Evolutionary conservation across 495 filamentous ascomycete species (phyloP), one percentile per base, ranked within the genome.

Genomic region (Schizothecium vesticola): DNA sequence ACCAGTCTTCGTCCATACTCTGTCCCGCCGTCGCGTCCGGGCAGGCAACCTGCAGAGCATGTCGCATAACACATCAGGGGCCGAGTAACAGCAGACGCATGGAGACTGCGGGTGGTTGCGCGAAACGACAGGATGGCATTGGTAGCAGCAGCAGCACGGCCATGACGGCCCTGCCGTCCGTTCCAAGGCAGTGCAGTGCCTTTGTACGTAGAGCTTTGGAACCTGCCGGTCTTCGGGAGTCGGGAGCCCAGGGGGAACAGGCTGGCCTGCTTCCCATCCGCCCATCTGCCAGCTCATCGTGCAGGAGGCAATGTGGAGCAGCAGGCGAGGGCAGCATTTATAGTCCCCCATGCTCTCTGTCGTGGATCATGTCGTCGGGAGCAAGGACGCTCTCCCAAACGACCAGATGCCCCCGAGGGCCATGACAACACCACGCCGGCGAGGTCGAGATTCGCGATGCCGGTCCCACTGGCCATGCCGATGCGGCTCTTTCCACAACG

Each of bases 201-300:
- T 71, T 71, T 72, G 69, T 43, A 29, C 33, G 33, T 74, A 72
- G 62, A 72, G 69, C 68, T 71, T 56, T 67, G 73, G 72, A 73
- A 71, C 69, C 69, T 70, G 76, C 26, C 26, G 26, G 26, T 2
- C 31, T 65, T 10, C 28, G 28, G 28, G 8, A 28, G 33, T 43
- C 70, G 64, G 61, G 70, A 67, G 51, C 66, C 70, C 65, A 74
- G 43, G 43, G 43, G 67, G 63, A 68, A 73, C 59, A 62, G 64
- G 66, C 59, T 69, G 69, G 65, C 72, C 69, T 71, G 36, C 36
- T 51, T 63, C 64, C 66, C 65, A 63, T 67, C 70, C 61, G 65
- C 16, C n/a, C 36, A 8, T 7, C 26, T 79, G 77, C 77, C 77
- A 79, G 73, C 76, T 74, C 77, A 79, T 78, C 77, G 71, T 79